Percentiles rank a stretch among this genome's conserved stretches.
Conservation (phyloP, 1,139 yeast genomes). For the Yamadazyma dendronema region DNA sequence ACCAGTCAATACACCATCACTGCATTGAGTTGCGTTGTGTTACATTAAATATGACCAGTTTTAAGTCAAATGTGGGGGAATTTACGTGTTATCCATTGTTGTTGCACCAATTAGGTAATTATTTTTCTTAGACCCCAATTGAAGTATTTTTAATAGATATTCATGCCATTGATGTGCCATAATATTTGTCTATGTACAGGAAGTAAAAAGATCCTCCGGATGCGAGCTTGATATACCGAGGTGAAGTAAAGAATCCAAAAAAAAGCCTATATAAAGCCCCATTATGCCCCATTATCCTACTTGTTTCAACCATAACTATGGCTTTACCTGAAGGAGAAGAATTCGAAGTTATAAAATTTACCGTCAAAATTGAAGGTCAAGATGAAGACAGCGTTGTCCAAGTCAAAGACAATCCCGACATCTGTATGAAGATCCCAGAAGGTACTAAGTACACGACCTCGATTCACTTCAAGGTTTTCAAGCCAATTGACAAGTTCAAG, state of each 20-base stretch:
- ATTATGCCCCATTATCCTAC: background rate
- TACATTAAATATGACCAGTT: too few species aligned
- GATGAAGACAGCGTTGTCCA: constrained; percentile 26
- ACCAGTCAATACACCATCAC: background rate
- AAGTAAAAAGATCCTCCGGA: background rate
- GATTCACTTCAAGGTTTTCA: constrained; percentile 34
- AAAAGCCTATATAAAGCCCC: background rate
- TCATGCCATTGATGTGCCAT: too few species aligned
- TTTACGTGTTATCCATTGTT: too few species aligned
- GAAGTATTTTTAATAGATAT: too few species aligned
- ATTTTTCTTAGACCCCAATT: too few species aligned
- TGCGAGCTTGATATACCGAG: constrained; percentile 1
- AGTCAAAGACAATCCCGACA: constrained; percentile 25
- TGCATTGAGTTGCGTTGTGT: too few species aligned
- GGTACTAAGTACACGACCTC: constrained; percentile 35
- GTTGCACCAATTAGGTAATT: too few species aligned
- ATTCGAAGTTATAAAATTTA: constrained; percentile 33
- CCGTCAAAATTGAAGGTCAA: constrained; percentile 30
- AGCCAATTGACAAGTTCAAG: constrained; percentile 29
- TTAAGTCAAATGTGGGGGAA: too few species aligned
- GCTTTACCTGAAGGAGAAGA: constrained; percentile 32
- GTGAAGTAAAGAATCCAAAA: background rate
- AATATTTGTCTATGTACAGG: too few species aligned
- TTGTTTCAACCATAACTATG: too few species aligned
- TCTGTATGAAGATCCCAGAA: constrained; percentile 38